phyloP scores from a whole-genome alignment of 2,329 filamentous ascomycete genomes.

The Arthrobotrys sphaeroides region DNA sequence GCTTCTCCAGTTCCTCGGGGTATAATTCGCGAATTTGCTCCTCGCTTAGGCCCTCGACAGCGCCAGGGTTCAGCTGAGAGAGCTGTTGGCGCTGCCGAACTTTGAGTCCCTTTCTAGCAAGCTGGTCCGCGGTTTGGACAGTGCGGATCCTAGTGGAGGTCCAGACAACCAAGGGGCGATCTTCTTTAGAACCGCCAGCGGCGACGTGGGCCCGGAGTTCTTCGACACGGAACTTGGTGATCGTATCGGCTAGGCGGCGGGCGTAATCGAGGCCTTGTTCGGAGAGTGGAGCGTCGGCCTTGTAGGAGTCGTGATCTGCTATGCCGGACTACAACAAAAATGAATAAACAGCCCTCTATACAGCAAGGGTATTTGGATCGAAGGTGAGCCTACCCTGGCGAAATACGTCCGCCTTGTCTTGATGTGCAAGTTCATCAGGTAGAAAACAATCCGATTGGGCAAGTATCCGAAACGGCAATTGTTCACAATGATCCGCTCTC shows the following conservation, averaged over 20 bases:
- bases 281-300: constrained; percentile 85
- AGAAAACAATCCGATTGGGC: constrained; percentile 97
- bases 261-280: constrained; percentile 83
- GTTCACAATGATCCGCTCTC: constrained; percentile 91
- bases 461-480: constrained; percentile 97
- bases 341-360: constrained; percentile 26
- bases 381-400: constrained; percentile 68
- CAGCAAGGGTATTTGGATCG: background rate
- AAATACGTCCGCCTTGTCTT: constrained; percentile 95
- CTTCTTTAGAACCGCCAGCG: constrained; percentile 73
- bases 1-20: constrained; percentile 89
- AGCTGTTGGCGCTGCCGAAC: constrained; percentile 93
- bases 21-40: constrained; percentile 80
- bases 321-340: constrained; percentile 73
- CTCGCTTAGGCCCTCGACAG: constrained; percentile 93
- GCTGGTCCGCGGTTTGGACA: constrained; percentile 83
- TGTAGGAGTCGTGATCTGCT: constrained; percentile 89
- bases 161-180: constrained; percentile 89
- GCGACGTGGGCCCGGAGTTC: constrained; percentile 77
- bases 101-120: constrained; percentile 82
- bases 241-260: constrained; percentile 81
- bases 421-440: constrained; percentile 96
- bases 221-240: constrained; percentile 83
- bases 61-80: constrained; percentile 95
- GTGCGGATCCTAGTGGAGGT: constrained; percentile 91